Conservation (phyloP, 2,329 filamentous ascomycete species). For the Penicillium hordei region DNA sequence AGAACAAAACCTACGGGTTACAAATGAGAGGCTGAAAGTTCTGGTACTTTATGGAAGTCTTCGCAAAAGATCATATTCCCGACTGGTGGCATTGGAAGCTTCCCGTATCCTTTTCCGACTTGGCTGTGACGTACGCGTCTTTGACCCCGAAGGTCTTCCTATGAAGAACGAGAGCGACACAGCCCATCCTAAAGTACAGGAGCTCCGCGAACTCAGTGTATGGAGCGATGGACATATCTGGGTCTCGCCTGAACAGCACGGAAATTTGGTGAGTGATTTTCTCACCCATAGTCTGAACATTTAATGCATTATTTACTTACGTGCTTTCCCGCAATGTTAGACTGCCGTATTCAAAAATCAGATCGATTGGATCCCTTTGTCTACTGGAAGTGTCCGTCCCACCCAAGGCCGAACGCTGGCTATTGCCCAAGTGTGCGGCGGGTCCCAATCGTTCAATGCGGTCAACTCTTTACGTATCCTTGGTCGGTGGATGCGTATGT, state of each 20-base stretch:
- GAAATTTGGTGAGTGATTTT: conserved; percentile 54
- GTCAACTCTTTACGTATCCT: conserved; percentile 66
- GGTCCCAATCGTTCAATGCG: conserved; percentile 66
- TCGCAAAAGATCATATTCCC: conserved; percentile 58
- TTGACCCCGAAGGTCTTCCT: conserved; percentile 58
- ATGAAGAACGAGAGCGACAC: conserved; percentile 64
- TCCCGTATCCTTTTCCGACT: conserved; percentile 62
- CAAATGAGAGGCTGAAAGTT: conserved; percentile 52
- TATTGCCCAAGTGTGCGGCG: conserved; percentile 63
- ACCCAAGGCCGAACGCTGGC: conserved; percentile 66
- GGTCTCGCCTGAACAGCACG: conserved; percentile 67
- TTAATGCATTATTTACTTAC: conserved; percentile 7
- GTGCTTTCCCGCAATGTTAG: conserved; percentile 28
- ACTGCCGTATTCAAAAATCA: conserved; percentile 69
- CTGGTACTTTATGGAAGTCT: conserved; percentile 64
- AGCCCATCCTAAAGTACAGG: conserved; percentile 60
- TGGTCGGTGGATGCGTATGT: conserved; percentile 70
- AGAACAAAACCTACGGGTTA: conserved; percentile 45
- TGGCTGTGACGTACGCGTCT: conserved; percentile 66
- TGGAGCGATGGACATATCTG: conserved; percentile 69
- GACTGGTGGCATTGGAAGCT: conserved; percentile 60
- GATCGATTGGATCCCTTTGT: conserved; percentile 68
- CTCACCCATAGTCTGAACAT: not conserved
- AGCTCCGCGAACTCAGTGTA: conserved; percentile 58
- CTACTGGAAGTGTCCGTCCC: conserved; percentile 61